Base-by-base conservation (phyloP, 306 rosid species). In the Leucaena leucocephala region DNA sequence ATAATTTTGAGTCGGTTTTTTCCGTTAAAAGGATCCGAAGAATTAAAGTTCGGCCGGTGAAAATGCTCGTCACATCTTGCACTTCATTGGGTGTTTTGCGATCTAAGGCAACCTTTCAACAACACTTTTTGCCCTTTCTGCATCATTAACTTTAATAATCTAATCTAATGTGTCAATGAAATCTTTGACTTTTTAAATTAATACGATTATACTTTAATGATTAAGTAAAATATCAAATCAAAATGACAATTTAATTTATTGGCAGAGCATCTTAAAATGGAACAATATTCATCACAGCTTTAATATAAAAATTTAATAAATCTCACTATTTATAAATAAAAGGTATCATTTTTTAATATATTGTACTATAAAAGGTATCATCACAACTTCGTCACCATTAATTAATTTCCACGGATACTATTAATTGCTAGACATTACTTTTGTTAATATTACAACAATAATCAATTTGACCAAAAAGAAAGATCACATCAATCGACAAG, bases 41-140 rank as follows among this genome's bases (percentile, higher is more conserved):
- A 36, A 2, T 22, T 22, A 46, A 46, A 7, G 27, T 5, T 8
- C 15, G 11, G 46, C 1, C 35, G 35, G 36, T 33, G 3, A 5
- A 12, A 19, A 39, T 68, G 57, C 66, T 64, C 8, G 43, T 74
- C 76, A 81, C 61, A 21, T 81, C 68, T 22, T 70, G 54, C 68
- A n/a, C 27, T 35, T 67, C 74, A 67, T 4, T 46, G 77, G 48
- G 16, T 6, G 6, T 49, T 75, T 75, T 58, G n/a, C 46, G 4
- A 10, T 40, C 71, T 1, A 38, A 7, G 45, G 80, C 27, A 63
- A 55, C 74, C 55, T 36, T 14, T 45, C 54, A 45, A 45, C 2
- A 16, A 45, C 33, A 52, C 72, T 46, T 59, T 64, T 38, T 58
- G 27, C 11, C 2, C 5, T 57, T 17, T 36, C 13, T 45, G 15